Evolutionary conservation across 1,284 basidiomycete species (phyloP), one percentile per base, ranked within the genome.

Genomic region (Puccinia triticina): DNA sequence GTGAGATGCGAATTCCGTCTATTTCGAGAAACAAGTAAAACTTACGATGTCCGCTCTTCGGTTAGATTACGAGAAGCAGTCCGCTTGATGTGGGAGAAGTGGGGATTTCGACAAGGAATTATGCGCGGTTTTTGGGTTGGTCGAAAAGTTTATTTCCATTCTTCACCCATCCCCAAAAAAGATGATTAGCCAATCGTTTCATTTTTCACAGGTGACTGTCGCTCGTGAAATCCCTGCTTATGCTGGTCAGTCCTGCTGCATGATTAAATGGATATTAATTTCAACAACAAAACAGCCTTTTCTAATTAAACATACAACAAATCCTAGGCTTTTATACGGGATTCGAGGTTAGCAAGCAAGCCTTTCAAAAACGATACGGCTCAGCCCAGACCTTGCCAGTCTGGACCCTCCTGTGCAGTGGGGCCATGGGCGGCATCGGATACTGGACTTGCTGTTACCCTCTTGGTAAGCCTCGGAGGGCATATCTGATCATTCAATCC

Each of bases 361-460:
- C 90, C 81, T 94, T 97, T 85, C 88, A 89, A 77, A 87, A 89
- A 75, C 88, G 85, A 91, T 16, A 86, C 89, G 37, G 83, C 83
- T 57, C 79, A 71, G 12, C 55, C 46, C 29, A 69, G 5, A 88
- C 92, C 57, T 84, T 98, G 2, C 96, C 96, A 0, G 91, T 96
- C 0, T 98, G 95, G 95, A 92, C 94, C 0, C 88, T 96, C 29
- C 89, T 98, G 18, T 90, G 92, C 0, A 94, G 94, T 77, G 96
- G 96, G 5, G 92, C 93, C 0, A 92, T 91, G 1, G 96, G 96
- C 64, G 96, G 96, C 0, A 91, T 95, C 71, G 91, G 92, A 0
- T 98, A 99, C 87, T 99, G 96, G 96, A 89, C 97, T 2, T 90
- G 94, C 2, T 96, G 92, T 86, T 98, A 97, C 87, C 96, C 94